Conservation (phyloP, 2,329 filamentous ascomycete genomes). For the Stenocarpella maydis region DNA sequence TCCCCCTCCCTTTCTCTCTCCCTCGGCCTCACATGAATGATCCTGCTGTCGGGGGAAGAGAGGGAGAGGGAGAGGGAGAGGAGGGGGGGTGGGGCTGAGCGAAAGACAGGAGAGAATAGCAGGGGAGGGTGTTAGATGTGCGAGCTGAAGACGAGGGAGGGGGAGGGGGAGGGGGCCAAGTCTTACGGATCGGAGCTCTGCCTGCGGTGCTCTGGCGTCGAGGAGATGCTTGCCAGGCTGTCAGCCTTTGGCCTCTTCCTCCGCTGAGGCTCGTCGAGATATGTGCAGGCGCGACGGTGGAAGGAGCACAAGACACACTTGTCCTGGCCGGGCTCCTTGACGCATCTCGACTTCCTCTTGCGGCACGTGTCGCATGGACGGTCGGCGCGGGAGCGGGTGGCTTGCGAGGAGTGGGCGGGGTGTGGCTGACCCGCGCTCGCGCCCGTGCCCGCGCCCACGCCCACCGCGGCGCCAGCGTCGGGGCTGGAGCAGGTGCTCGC, state of each 20-base stretch:
- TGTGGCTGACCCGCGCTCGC: conserved; percentile 7
- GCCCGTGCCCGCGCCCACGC: not conserved
- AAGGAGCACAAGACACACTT: conserved; percentile 72
- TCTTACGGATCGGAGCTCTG: conserved; percentile 17
- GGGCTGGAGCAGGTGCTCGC: conserved; percentile 37
- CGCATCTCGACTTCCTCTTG: conserved; percentile 71
- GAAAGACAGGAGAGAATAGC: not conserved
- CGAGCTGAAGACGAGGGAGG: too few relatives aligned
- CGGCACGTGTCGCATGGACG: conserved; percentile 72
- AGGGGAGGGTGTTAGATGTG: too few relatives aligned
- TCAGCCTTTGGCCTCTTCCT: conserved; percentile 56
- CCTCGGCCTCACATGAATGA: too few relatives aligned
- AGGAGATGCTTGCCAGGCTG: conserved; percentile 34
- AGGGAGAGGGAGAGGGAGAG: not conserved
- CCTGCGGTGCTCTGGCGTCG: conserved; percentile 22
- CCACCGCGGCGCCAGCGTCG: conserved; percentile 23
- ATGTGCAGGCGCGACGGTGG: conserved; percentile 73
- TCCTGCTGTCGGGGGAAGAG: too few relatives aligned
- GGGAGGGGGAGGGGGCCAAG: not conserved
- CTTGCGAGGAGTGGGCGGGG: conserved; percentile 32
- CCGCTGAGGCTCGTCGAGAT: conserved; percentile 67
- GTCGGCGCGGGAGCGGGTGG: conserved; percentile 35
- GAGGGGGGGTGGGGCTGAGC: too few relatives aligned
- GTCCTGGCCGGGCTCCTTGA: conserved; percentile 65
- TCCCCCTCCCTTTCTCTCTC: not conserved